Base-by-base conservation (phyloP, 2,329 filamentous ascomycete genomes). In the Sclerotinia trifoliorum region DNA sequence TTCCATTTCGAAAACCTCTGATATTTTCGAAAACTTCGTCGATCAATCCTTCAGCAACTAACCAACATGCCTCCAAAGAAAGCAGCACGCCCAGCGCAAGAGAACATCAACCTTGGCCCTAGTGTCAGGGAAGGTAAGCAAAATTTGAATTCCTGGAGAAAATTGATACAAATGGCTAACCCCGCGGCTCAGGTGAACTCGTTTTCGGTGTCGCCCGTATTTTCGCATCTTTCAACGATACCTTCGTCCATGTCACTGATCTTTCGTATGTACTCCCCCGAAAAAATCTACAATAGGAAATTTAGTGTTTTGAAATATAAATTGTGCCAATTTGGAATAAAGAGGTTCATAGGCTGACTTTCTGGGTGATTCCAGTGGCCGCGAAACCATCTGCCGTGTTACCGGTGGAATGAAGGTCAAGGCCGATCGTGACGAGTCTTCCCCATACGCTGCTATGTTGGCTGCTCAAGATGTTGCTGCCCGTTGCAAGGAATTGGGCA, bases 331-430 rank as follows among this genome's bases (percentile, higher is more conserved):
- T 46, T 67, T 62, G 65, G 54, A 66, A 55, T 44, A 73, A 73
- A 76, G 71, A 77, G 78, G 79, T 79, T 80, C 76, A 81, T 74
- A 84, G 83, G 84, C 87, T 90, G 84, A 90, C 84, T 80, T 82
- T 80, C 82, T 87, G 85, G 84, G 84, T 88, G 85, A 87, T 88
- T 87, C 82, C 86, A 96, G 92, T 85, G 95, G 95, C 86, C 95
- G 95, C 85, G 95, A 99, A 91, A 99, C 96, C 85, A 97, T 99
- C 87, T 92, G 89, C 89, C 94, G 95, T 92, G 94, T 99, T 78
- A 99, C 96, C 79, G 95, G 96, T 86, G 96, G 96, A 81, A 99
- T 99, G 95, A 99, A 99, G 89, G 95, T 99, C 89, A 99, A 99
- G 91, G 94, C 94, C 84, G 94, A 99, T 81, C 94, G 95, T 88